phyloP scores from a whole-genome alignment of 768 basidiomycete genomes.

The Mycena amicta region DNA sequence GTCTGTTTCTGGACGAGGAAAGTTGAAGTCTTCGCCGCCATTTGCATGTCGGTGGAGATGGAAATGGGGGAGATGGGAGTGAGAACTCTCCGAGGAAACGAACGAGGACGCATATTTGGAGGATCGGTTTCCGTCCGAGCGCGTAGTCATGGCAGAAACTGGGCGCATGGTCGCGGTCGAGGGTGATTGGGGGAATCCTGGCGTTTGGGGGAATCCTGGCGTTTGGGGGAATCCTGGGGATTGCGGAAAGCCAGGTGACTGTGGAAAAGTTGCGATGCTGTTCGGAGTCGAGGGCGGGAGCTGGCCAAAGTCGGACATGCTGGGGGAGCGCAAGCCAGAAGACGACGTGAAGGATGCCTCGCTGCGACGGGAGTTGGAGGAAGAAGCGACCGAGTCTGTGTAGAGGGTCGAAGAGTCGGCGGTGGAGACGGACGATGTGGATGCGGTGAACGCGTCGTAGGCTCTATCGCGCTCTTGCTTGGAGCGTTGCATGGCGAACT shows the following conservation, averaged over 20 bases:
- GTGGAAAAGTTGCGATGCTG: slow-evolving; percentile 17
- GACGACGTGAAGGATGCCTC: slow-evolving; percentile 53
- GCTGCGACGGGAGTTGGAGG: slow-evolving; percentile 49
- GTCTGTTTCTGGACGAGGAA: slow-evolving; percentile 75
- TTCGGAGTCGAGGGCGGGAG: slow-evolving; percentile 31
- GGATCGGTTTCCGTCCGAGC: slow-evolving; percentile 57
- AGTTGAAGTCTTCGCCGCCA: slow-evolving; percentile 59
- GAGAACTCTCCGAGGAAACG: slow-evolving; percentile 46
- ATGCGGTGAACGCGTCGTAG: slow-evolving; percentile 43
- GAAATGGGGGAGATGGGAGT: slow-evolving; percentile 57
- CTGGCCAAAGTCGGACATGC: slow-evolving; percentile 56
- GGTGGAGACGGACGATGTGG: slow-evolving; percentile 51
- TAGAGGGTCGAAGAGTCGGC: slow-evolving; percentile 63
- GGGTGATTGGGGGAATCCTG: slow-evolving; percentile 29
- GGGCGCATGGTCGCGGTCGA: slow-evolving; percentile 50
- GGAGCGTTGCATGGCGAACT: slow-evolving; percentile 52
- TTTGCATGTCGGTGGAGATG: slow-evolving; percentile 39
- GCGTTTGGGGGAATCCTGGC: slow-evolving; percentile 21
- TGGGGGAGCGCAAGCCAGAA: slow-evolving; percentile 51
- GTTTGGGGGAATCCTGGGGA: slow-evolving; percentile 26
- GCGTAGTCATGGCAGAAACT: slow-evolving; percentile 50
- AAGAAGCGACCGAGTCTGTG: slow-evolving; percentile 48
- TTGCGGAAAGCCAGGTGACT: slow-evolving; percentile 25
- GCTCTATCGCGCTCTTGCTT: slow-evolving; percentile 58
- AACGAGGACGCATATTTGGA: slow-evolving; percentile 69